Conservation (phyloP, 208 protist genomes). For the Acanthamoeba culbertsoni region DNA sequence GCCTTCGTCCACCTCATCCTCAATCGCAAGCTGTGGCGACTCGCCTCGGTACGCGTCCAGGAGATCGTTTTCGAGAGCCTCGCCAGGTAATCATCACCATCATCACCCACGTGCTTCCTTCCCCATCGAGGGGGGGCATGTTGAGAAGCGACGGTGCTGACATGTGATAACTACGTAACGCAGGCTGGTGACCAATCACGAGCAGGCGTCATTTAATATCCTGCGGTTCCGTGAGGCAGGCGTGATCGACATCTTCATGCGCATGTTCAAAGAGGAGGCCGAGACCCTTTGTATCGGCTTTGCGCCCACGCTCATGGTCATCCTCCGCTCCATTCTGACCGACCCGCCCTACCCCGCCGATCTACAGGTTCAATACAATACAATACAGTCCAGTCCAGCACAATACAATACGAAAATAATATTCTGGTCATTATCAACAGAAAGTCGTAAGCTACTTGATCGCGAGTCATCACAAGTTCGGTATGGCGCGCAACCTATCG, state of each 20-base stretch:
- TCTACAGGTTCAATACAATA: slow-evolving; percentile 12
- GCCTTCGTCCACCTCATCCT: slow-evolving; percentile 46
- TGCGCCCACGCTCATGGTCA: slow-evolving; percentile 41
- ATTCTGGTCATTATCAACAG: not conserved
- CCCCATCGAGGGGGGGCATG: no score
- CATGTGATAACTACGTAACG: not conserved
- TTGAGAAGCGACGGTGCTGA: not conserved
- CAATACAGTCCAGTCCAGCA: no score
- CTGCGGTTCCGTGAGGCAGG: slow-evolving; percentile 3
- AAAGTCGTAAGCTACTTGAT: slow-evolving; percentile 44
- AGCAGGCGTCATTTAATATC: slow-evolving; percentile 44
- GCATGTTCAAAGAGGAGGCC: slow-evolving; percentile 46
- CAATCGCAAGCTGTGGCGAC: slow-evolving; percentile 24
- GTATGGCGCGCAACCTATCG: not conserved
- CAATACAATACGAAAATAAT: no score
- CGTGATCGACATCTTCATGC: slow-evolving; percentile 32
- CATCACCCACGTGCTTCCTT: not conserved
- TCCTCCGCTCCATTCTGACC: slow-evolving; percentile 32
- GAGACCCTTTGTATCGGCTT: not conserved
- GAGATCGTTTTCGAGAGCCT: slow-evolving; percentile 44
- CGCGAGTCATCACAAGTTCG: slow-evolving; percentile 25
- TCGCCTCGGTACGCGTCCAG: not conserved
- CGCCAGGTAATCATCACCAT: not conserved
- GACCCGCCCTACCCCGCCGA: not conserved
- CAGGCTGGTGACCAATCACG: slow-evolving; percentile 20